These are phyloP conservation scores for Tinospora cordifolia DNA, from an alignment of 164 flowering plant species.

Conservation along the genomic window DNA sequence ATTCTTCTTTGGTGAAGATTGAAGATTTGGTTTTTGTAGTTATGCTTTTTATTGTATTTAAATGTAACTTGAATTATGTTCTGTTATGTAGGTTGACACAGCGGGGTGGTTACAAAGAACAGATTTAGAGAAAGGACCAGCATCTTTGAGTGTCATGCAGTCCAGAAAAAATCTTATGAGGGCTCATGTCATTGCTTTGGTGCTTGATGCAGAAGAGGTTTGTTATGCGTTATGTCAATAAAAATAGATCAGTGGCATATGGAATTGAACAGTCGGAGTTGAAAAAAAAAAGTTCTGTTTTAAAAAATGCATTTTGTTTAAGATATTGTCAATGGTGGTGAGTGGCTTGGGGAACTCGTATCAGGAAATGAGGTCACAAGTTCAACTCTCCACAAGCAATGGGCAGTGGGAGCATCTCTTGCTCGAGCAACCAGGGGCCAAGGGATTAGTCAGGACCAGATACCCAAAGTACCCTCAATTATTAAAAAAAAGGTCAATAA, in stretches of 20 bases:
- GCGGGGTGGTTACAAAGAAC: slow-evolving; percentile 98
- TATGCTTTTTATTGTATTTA: neutral
- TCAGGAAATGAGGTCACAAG: neutral
- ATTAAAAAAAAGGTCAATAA: no score
- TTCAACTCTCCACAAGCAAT: neutral
- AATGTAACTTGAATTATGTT: slow-evolving; percentile 4
- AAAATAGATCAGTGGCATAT: no score
- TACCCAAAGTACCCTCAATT: no score
- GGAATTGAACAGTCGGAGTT: no score
- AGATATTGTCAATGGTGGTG: no score
- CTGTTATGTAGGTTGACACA: slow-evolving; percentile 71
- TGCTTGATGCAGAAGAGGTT: slow-evolving; percentile 94
- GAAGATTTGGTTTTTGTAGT: neutral
- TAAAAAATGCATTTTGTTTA: no score
- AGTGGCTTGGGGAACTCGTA: no score
- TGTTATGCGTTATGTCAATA: slow-evolving; percentile 3
- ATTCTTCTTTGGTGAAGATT: no score
- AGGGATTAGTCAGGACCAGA: no score
- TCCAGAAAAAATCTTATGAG: slow-evolving; percentile 89
- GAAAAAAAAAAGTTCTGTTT: no score
- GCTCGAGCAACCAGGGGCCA: no score
- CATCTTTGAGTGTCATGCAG: slow-evolving; percentile 89
- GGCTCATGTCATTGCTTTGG: slow-evolving; percentile 87
- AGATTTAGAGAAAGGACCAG: slow-evolving; percentile 76
- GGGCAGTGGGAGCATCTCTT: neutral